phyloP scores from a whole-genome alignment of 805 yeast species.

The Hanseniaspora valbyensis region DNA sequence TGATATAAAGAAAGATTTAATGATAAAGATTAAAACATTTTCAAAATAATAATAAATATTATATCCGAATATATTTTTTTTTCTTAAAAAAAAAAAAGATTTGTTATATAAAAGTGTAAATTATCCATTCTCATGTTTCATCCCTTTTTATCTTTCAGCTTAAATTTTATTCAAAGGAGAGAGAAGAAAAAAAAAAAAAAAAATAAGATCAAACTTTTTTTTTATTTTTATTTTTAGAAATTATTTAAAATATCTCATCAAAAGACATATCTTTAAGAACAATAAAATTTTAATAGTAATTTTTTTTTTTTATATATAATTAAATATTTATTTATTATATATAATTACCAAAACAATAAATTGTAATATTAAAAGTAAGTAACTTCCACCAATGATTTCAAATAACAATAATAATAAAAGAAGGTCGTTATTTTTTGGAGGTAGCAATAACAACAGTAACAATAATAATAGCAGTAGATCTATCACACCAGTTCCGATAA shows the following conservation, averaged over 20 bases:
- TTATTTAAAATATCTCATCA: too few species aligned
- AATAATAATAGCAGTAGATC: background rate
- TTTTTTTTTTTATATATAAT: too few species aligned
- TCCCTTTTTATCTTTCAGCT: too few species aligned
- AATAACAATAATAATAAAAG: constrained; percentile 1
- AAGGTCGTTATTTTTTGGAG: constrained; percentile 13
- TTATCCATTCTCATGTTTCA: too few species aligned
- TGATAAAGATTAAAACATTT: constrained; percentile 1
- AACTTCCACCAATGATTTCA: background rate
- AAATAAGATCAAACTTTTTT: too few species aligned
- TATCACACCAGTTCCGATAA: background rate
- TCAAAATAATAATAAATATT: background rate
- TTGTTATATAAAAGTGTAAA: too few species aligned
- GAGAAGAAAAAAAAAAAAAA: background rate
- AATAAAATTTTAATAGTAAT: too few species aligned
- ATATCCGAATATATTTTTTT: too few species aligned
- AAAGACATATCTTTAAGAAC: too few species aligned
- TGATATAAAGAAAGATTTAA: constrained; percentile 8
- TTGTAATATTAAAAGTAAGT: background rate
- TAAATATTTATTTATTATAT: too few species aligned
- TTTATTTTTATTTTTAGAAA: constrained; percentile 8
- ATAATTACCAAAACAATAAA: background rate
- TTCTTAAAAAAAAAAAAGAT: too few species aligned
- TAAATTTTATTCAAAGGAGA: too few species aligned
- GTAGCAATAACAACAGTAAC: background rate